These are phyloP conservation scores for Castanea sativa DNA, from an alignment of 306 rosid species.

Conservation along the genomic window DNA sequence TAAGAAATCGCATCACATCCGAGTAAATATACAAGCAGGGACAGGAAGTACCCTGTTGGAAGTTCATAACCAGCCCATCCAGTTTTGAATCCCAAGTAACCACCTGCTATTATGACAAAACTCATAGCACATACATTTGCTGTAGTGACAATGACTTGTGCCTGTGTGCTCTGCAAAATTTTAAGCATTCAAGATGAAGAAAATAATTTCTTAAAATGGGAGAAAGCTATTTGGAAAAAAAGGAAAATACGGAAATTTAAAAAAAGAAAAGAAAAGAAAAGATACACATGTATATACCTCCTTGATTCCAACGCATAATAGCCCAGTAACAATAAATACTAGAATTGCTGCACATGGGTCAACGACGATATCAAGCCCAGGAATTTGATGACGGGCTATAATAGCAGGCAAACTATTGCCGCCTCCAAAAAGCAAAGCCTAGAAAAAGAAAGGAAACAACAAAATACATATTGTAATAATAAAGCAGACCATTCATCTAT, in stretches of 20 bases:
- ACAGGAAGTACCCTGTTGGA: constrained; percentile 59
- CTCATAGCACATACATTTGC: constrained; percentile 80
- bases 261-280: constrained; percentile 4
- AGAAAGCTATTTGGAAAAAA: neutral
- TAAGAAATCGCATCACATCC: constrained; percentile 9
- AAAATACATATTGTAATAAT: constrained; percentile 4
- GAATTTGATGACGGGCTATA: constrained; percentile 68
- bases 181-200: neutral
- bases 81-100: constrained; percentile 77
- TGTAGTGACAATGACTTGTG: constrained; percentile 69
- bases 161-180: constrained; percentile 69
- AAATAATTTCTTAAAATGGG: neutral
- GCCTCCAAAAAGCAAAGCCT: constrained; percentile 91
- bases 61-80: constrained; percentile 95
- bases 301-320: constrained; percentile 83
- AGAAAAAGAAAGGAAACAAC: constrained; percentile 9
- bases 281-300: constrained; percentile 45
- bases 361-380: constrained; percentile 59
- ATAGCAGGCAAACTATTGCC: constrained; percentile 62
- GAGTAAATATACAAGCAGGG: constrained; percentile 7
- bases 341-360: constrained; percentile 92
- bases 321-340: constrained; percentile 71
- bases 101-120: constrained; percentile 73
- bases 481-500: neutral
- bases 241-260: neutral